Percentiles rank a stretch among this genome's conserved stretches.
Conservation (phyloP, 1,284 basidiomycete genomes). For the Anthracocystis setariae region DNA sequence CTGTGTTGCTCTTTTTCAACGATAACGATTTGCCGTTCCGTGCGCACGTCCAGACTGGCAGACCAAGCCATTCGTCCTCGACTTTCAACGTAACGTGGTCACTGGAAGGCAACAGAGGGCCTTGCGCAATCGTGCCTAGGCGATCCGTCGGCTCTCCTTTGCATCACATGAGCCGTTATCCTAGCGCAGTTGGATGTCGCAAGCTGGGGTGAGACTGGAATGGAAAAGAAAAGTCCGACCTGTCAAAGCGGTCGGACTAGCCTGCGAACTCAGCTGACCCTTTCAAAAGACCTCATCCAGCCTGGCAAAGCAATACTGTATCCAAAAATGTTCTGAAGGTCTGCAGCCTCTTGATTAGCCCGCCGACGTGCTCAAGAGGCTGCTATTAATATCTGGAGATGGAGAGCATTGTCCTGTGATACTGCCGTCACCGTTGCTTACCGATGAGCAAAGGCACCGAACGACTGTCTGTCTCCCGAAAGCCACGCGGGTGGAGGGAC, state of each 20-base stretch:
- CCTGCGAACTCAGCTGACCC: neutral
- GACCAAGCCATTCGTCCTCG: too few species aligned
- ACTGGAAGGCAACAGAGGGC: neutral
- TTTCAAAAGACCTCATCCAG: too few species aligned
- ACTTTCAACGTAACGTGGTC: too few species aligned
- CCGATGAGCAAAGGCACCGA: neutral
- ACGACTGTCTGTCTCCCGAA: neutral
- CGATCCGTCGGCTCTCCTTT: too few species aligned
- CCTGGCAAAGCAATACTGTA: too few species aligned
- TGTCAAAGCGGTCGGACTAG: neutral
- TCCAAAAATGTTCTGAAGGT: too few species aligned
- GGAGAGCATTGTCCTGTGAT: neutral
- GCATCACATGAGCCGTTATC: neutral
- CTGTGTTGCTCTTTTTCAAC: conserved; percentile 16
- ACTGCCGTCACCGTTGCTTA: neutral
- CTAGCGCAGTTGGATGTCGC: neutral
- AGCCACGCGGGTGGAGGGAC: neutral
- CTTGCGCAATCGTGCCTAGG: conserved; percentile 5
- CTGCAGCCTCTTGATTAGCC: too few species aligned
- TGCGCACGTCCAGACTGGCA: too few species aligned
- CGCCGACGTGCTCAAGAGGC: too few species aligned
- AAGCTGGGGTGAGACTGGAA: neutral
- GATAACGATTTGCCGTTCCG: too few species aligned
- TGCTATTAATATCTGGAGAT: too few species aligned
- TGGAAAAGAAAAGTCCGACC: neutral